These are phyloP conservation scores for Spathaspora sp. DNA, from an alignment of 805 yeast genomes.

Conservation along the genomic window DNA sequence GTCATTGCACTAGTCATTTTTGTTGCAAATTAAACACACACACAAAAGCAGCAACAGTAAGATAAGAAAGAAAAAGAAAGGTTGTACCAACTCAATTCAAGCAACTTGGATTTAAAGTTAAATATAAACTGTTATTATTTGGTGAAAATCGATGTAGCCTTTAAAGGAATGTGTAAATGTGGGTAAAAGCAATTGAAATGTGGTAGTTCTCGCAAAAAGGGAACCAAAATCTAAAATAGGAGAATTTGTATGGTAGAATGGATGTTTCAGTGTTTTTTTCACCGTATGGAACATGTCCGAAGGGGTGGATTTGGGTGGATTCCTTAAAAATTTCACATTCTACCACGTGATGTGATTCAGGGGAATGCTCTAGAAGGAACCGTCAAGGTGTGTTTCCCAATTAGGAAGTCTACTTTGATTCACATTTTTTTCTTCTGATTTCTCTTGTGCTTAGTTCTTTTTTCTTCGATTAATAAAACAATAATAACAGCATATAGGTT, in stretches of 20 bases:
- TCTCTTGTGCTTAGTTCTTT: too few species aligned
- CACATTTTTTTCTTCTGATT: neutral
- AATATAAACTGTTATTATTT: neutral
- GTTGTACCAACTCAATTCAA: neutral
- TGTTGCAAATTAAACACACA: neutral
- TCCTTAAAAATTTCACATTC: too few species aligned
- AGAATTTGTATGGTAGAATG: neutral
- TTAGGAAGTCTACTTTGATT: neutral
- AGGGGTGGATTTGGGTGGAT: neutral
- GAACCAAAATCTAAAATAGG: too few species aligned
- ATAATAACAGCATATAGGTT: neutral
- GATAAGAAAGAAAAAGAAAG: neutral
- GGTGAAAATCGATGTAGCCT: neutral
- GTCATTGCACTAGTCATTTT: constrained; percentile 10
- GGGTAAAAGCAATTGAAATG: neutral
- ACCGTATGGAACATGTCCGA: neutral
- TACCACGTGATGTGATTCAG: neutral
- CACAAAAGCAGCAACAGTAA: neutral
- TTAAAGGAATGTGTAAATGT: neutral
- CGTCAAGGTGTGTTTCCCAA: neutral
- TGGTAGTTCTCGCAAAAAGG: neutral
- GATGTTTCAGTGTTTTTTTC: neutral
- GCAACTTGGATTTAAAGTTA: too few species aligned
- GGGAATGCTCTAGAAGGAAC: neutral
- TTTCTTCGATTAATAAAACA: neutral